Conservation (phyloP, 345 rosid species). For the Balakata baccata region DNA sequence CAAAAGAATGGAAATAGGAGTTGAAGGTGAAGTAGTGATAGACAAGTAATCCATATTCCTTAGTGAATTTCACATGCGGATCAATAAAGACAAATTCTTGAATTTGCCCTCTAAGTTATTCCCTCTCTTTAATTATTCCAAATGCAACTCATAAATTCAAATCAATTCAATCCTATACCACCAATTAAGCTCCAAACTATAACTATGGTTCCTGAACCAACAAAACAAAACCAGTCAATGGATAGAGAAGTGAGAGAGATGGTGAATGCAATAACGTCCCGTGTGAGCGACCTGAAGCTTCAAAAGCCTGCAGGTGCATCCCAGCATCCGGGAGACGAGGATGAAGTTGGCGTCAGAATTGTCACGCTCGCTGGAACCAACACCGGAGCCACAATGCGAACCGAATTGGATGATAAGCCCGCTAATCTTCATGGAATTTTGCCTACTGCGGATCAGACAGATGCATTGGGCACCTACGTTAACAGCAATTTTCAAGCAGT, state of each 20-base stretch:
- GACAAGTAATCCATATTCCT: slow-evolving; percentile 44
- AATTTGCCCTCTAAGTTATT: slow-evolving; percentile 38
- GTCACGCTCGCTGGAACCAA: slow-evolving; percentile 80
- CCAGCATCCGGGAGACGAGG: slow-evolving; percentile 29
- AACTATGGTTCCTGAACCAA: slow-evolving; percentile 42
- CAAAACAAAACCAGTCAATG: slow-evolving; percentile 26
- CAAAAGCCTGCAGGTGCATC: slow-evolving; percentile 43
- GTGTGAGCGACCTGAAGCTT: slow-evolving; percentile 28
- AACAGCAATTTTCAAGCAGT: slow-evolving; percentile 91
- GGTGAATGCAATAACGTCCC: slow-evolving; percentile 45
- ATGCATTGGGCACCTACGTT: slow-evolving; percentile 52
- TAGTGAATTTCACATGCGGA: not conserved
- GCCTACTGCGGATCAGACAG: slow-evolving; percentile 28
- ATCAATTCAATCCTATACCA: not conserved
- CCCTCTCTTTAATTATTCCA: slow-evolving; percentile 22
- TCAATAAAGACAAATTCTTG: slow-evolving; percentile 28
- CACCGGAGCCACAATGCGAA: slow-evolving; percentile 67
- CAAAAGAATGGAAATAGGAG: not conserved
- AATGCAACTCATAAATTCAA: not conserved
- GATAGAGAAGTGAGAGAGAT: slow-evolving; percentile 44
- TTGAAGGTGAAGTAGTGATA: slow-evolving; percentile 30
- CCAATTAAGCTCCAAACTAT: not conserved
- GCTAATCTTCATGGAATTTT: not conserved
- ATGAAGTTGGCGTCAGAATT: slow-evolving; percentile 42
- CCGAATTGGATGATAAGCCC: slow-evolving; percentile 49